phyloP scores from a whole-genome alignment of 2,329 filamentous ascomycete species.

The Epichloe uncinata region DNA sequence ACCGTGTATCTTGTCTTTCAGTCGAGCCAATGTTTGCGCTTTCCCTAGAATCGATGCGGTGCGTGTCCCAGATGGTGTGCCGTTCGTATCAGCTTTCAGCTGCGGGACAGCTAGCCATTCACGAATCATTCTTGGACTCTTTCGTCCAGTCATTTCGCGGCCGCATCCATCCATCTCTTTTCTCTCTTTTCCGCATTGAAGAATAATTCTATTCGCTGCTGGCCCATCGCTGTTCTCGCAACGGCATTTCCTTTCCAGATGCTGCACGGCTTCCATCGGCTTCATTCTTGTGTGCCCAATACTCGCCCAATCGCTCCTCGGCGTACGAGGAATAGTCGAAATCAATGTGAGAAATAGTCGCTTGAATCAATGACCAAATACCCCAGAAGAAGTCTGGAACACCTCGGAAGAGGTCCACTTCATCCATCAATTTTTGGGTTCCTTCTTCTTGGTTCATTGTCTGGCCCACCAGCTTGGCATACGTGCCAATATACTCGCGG shows the following conservation, averaged over 20 bases:
- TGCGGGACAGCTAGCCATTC: neutral
- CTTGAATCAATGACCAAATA: constrained; percentile 91
- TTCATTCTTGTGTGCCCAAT: constrained; percentile 82
- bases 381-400: constrained; percentile 87
- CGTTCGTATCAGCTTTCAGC: neutral
- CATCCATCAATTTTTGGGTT: constrained; percentile 53
- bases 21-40: neutral
- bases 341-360: constrained; percentile 85
- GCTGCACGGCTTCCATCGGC: constrained; percentile 44
- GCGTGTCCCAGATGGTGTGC: neutral
- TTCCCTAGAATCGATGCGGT: neutral
- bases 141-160: neutral
- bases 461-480: constrained; percentile 40
- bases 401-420: constrained; percentile 80
- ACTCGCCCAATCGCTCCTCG: constrained; percentile 74
- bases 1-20: neutral
- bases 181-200: neutral
- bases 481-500: constrained; percentile 66
- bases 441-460: constrained; percentile 44
- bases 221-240: constrained; percentile 73
- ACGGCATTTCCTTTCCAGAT: constrained; percentile 45
- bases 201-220: constrained; percentile 10
- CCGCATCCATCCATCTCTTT: neutral
- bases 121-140: neutral
- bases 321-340: constrained; percentile 95